Percentiles rank a stretch among this genome's conserved stretches.
Evolutionary conservation across 306 rosid species (phyloP).

Genomic region (Mimosa pudica): DNA sequence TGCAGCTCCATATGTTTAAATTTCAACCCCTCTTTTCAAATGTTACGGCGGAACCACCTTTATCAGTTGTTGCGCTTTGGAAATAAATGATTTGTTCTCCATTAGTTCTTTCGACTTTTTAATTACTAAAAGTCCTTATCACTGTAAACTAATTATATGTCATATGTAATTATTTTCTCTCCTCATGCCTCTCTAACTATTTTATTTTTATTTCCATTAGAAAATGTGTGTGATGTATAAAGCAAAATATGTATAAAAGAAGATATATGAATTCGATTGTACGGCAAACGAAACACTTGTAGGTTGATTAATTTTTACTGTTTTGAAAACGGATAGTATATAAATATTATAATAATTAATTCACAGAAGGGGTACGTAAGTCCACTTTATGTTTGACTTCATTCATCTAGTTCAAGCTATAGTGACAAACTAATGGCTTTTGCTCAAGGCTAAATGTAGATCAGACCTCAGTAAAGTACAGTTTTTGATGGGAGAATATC

Average conservation of each 20-base stretch:
- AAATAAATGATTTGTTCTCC: not conserved
- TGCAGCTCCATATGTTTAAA: constrained; percentile 13
- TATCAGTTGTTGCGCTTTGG: not conserved
- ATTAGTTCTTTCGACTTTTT: not conserved
- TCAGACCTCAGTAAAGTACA: not conserved
- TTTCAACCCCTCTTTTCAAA: constrained; percentile 37
- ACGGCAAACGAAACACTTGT: not conserved
- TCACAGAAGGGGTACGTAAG: not conserved
- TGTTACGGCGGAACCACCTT: constrained; percentile 37
- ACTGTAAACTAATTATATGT: not conserved
- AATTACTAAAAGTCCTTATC: not conserved
- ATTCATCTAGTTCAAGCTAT: not conserved
- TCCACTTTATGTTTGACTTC: not conserved
- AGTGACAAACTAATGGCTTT: not conserved
- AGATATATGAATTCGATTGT: not conserved
- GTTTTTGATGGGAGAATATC: no score
- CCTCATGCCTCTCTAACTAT: not conserved
- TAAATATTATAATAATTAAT: no score
- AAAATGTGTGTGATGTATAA: not conserved
- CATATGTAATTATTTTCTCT: not conserved
- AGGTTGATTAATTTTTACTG: not conserved
- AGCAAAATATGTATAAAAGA: not conserved
- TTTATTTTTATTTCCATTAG: not conserved
- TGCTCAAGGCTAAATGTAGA: not conserved
- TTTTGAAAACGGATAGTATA: not conserved